Conservation (phyloP, 2,329 filamentous ascomycete species). For the Amauroascus niger region DNA sequence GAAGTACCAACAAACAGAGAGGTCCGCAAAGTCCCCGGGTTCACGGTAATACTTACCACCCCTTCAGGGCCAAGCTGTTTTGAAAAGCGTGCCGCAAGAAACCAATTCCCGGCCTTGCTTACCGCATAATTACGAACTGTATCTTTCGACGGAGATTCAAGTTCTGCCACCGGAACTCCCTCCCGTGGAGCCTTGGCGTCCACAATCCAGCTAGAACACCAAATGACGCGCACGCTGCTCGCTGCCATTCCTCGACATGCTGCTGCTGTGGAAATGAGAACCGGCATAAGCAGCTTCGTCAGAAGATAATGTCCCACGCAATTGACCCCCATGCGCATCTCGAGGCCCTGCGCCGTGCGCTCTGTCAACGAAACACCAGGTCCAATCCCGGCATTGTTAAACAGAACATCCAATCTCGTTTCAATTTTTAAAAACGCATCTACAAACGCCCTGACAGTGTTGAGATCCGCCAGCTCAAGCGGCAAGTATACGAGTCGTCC, state of each 20-base stretch:
- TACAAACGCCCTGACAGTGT: slow-evolving; percentile 31
- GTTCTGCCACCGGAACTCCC: slow-evolving; percentile 25
- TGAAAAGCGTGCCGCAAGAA: slow-evolving; percentile 28
- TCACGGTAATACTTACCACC: slow-evolving; percentile 18
- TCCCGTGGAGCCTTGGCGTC: slow-evolving; percentile 12
- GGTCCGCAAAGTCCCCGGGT: slow-evolving; percentile 31
- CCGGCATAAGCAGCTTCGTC: slow-evolving; percentile 31
- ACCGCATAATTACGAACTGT: slow-evolving; percentile 24
- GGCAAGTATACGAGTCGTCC: slow-evolving; percentile 30
- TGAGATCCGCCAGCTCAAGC: slow-evolving; percentile 34
- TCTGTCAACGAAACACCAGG: slow-evolving; percentile 25
- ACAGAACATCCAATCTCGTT: slow-evolving; percentile 32
- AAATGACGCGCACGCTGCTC: slow-evolving; percentile 31
- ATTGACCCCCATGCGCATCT: slow-evolving; percentile 35
- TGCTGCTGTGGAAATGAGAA: slow-evolving; percentile 26
- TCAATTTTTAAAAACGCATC: slow-evolving; percentile 31
- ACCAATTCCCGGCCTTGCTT: slow-evolving; percentile 32
- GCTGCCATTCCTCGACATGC: slow-evolving; percentile 8
- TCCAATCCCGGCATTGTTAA: slow-evolving; percentile 29
- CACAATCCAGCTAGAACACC: slow-evolving; percentile 19
- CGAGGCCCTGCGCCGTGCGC: slow-evolving; percentile 27
- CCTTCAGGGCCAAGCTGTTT: slow-evolving; percentile 18
- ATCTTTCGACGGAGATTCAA: slow-evolving; percentile 17
- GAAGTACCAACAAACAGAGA: slow-evolving; percentile 17
- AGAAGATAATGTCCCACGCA: slow-evolving; percentile 35